These are phyloP conservation scores for Phialemonium atrogriseum DNA, from an alignment of 2,329 filamentous ascomycete species.

Conservation along the genomic window DNA sequence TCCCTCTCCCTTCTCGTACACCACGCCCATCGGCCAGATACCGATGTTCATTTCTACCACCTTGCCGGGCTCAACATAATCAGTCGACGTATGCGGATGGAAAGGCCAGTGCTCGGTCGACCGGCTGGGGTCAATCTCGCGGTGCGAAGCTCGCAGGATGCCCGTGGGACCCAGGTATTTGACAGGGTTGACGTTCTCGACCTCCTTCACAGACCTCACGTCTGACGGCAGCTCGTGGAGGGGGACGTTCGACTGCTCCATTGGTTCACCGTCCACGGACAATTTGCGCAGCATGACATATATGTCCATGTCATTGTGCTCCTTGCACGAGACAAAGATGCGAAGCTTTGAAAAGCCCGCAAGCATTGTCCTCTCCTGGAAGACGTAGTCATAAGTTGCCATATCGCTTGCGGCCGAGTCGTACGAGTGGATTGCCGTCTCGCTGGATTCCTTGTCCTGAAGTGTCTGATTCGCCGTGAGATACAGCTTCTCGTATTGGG, in stretches of 20 bases:
- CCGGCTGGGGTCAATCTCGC: constrained; percentile 23
- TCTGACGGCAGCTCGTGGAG: too few species aligned
- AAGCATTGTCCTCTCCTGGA: constrained; percentile 21
- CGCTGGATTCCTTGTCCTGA: too few species aligned
- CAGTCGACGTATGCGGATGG: constrained; percentile 28
- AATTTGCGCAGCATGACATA: constrained; percentile 26
- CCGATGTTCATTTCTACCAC: constrained; percentile 37
- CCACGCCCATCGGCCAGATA: constrained; percentile 36
- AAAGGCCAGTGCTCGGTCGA: constrained; percentile 23
- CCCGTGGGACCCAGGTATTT: constrained; percentile 24
- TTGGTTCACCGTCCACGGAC: too few species aligned
- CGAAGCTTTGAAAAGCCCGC: constrained; percentile 30
- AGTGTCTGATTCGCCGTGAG: too few species aligned
- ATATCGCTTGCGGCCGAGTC: too few species aligned
- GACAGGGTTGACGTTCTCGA: too few species aligned
- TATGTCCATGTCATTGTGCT: constrained; percentile 33
- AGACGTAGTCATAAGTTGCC: constrained; percentile 26
- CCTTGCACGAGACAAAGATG: constrained; percentile 28
- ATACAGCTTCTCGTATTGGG: too few species aligned
- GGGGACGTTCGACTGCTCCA: too few species aligned
- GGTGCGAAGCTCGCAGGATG: constrained; percentile 34
- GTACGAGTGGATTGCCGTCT: too few species aligned
- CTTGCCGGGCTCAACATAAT: constrained; percentile 29
- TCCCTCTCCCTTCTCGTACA: constrained; percentile 32
- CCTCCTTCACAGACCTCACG: too few species aligned